Evolutionary conservation across 345 rosid species (phyloP).

Genomic region (Salix brachista): DNA sequence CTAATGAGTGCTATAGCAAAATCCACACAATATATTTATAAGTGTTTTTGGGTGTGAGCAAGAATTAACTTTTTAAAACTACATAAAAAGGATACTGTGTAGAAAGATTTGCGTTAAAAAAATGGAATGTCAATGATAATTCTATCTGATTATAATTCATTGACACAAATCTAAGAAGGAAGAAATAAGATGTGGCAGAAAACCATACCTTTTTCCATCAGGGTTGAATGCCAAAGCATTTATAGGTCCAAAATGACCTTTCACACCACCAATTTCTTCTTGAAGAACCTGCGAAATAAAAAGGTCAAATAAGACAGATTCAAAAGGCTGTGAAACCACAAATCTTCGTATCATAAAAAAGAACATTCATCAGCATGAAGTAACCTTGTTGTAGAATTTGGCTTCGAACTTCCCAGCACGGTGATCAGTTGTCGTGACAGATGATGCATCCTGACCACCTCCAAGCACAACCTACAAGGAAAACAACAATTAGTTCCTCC

Average conservation of each 20-base stretch:
- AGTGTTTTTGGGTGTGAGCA: background rate
- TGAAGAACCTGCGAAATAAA: conserved; percentile 50
- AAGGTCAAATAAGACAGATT: background rate
- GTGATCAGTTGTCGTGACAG: conserved; percentile 95
- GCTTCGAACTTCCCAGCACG: conserved; percentile 99
- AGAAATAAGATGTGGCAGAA: background rate
- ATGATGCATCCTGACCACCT: conserved; percentile 97
- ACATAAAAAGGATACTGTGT: background rate
- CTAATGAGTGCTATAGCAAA: background rate
- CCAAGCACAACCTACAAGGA: conserved; percentile 83
- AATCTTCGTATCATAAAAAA: background rate
- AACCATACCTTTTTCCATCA: conserved; percentile 76
- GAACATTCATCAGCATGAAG: background rate
- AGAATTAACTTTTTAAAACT: background rate
- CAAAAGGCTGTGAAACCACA: background rate
- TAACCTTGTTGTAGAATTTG: conserved; percentile 81
- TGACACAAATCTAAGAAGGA: background rate
- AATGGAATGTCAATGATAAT: background rate
- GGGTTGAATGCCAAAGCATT: conserved; percentile 96
- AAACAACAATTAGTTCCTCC: background rate
- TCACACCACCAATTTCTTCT: conserved; percentile 95
- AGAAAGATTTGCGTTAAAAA: background rate
- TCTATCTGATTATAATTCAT: background rate
- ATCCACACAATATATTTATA: background rate
- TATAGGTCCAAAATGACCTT: conserved; percentile 97